These are phyloP conservation scores for Entelexis sorbosivorans DNA, from an alignment of 1,139 yeast species.

Conservation along the genomic window DNA sequence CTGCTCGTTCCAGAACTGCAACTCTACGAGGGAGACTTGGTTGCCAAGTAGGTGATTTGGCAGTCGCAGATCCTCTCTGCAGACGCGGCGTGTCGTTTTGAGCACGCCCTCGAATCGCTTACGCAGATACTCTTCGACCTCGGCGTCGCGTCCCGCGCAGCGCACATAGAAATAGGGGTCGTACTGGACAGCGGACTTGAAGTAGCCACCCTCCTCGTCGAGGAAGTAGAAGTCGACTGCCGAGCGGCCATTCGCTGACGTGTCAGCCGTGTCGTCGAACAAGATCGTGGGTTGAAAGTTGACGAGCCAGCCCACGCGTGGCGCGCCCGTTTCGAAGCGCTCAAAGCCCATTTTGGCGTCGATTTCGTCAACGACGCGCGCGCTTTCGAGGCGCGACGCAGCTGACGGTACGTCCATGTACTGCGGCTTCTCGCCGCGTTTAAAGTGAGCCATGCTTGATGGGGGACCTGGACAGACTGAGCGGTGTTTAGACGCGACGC, in stretches of 20 bases:
- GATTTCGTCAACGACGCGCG: slow-evolving; percentile 38
- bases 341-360: slow-evolving; percentile 74
- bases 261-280: slow-evolving; percentile 22
- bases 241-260: slow-evolving; percentile 41
- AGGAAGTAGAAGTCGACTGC: slow-evolving; percentile 92
- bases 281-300: slow-evolving; percentile 38
- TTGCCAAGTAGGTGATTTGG: slow-evolving; percentile 84
- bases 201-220: slow-evolving; percentile 96
- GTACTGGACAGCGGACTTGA: slow-evolving; percentile 70
- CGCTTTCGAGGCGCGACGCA: slow-evolving; percentile 8
- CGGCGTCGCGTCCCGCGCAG: slow-evolving; percentile 52
- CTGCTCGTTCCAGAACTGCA: slow-evolving; percentile 62
- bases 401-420: slow-evolving; percentile 15
- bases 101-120: slow-evolving; percentile 54
- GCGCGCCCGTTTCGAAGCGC: slow-evolving; percentile 53
- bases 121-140: slow-evolving; percentile 75
- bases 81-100: slow-evolving; percentile 44
- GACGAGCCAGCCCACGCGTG: slow-evolving; percentile 64
- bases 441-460: slow-evolving; percentile 16
- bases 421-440: slow-evolving; percentile 10
- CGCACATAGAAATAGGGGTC: slow-evolving; percentile 84
- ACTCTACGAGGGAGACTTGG: slow-evolving; percentile 49
- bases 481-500: slow-evolving; percentile 5
- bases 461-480: not conserved
- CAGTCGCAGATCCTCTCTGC: slow-evolving; percentile 66